Base-by-base conservation (phyloP, 495 filamentous ascomycete genomes). In the Tuber melanosporum region DNA sequence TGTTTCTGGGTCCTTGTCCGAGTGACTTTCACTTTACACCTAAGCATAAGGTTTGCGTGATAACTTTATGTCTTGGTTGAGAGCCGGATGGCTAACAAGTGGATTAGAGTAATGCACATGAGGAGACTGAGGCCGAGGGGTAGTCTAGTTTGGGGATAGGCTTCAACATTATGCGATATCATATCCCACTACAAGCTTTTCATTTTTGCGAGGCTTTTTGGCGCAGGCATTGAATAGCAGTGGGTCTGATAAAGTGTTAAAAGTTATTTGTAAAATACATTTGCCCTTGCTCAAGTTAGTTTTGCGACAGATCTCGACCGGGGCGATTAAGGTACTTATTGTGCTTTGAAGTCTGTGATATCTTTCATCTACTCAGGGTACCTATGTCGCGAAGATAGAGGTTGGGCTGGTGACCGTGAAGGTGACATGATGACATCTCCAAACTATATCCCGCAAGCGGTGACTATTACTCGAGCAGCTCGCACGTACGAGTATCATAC, bases 1-100 rank as follows among this genome's bases (percentile, higher is more conserved):
- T 99, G 94, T 98, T 97, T 86, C 89, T 99, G 20, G 95, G 95
- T 26, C 93, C 94, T 47, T 91, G 93, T 43, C 93, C 96, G 75
- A 89, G 91, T 71, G 90, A 92, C 83, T 99, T 98, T 88, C 90
- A 91, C 75, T 99, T 98, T 85, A 91, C 93, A 85, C 95, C 95
- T n/a, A 99, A 99, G 87, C 95, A 99, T 85, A 98, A 97, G 85
- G 81, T 82, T 77, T 47, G 81, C 79, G 12, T n/a, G 32, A 49
- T 15, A 22, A 45, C 14, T 32, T 52, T 57, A 39, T 22, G 42
- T 75, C 46, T 72, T n/a, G 7, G 14, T 49, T 36, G 10, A 14
- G 26, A 15, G 9, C 36, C 43, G 42, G 70, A 32, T 41, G 70
- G 26, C 79, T 81, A 45, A 81, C 52, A 39, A 20, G 26, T 43